Base-by-base conservation (phyloP, 2,329 filamentous ascomycete genomes). In the Fusarium chlamydosporum region DNA sequence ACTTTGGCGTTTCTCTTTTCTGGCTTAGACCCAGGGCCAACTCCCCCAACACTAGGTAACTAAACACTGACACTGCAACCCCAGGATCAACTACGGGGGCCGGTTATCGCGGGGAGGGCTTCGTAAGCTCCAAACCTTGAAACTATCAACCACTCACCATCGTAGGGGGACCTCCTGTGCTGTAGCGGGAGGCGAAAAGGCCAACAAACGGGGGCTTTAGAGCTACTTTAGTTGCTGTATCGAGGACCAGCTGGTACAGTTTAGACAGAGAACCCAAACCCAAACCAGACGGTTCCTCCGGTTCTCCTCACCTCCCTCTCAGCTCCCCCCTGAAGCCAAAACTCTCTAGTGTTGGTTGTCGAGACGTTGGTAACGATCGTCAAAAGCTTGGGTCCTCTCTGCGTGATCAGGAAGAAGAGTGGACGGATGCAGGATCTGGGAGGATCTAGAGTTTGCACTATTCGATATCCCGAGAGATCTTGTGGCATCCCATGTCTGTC, bases 381-480 rank as follows among this genome's bases (percentile, higher is more conserved):
- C 46, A 51, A 54, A 55, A 48, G 48, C 50, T 56, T 52, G 56
- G 60, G 45, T 51, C 33, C 33, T 34, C 38, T 45, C 20, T 31
- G 40, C 23, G 27, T 16, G 42, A 18, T 42, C 15, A 40, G 34
- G 26, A 38, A 33, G 33, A 54, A 48, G 41, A 67, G 59, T 63
- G 45, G 61, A 62, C 56, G 65, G 51, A 63, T 71, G 68, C 68
- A 71, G 66, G 67, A 70, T 69, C 66, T 69, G 37, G 35, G 13
- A 40, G 41, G 40, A 67, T 70, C 53, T 55, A 45, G 48, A 41
- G 57, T 72, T 70, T 41, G 62, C 47, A 55, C 68, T 67, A 71
- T 58, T 68, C 53, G 40, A 61, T 59, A 51, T 67, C 51, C 53
- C 46, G 61, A 56, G 34, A 52, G 66, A 59, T 71, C 54, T 52